Evolutionary conservation across 352 stramenopile genomes (phyloP).

Genomic region (Plasmopara viticola): DNA sequence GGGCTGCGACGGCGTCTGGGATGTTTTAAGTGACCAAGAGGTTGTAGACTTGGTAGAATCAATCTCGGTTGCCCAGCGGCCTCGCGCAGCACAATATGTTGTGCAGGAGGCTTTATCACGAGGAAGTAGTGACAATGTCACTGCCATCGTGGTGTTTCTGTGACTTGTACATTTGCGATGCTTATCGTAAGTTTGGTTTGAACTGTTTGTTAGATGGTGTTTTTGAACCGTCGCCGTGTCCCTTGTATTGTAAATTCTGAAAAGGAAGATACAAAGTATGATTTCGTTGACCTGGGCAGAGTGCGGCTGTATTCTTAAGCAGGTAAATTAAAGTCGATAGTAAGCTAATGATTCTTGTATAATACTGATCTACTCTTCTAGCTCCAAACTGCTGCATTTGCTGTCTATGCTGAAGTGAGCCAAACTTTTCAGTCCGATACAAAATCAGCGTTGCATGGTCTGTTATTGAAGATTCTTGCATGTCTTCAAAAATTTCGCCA

Average conservation of each 20-base stretch:
- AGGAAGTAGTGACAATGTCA: slow-evolving; percentile 73
- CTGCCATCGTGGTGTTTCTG: slow-evolving; percentile 69
- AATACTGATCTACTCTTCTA: slow-evolving; percentile 6
- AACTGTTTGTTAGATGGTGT: slow-evolving; percentile 9
- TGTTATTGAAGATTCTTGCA: slow-evolving; percentile 17
- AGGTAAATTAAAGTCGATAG: slow-evolving; percentile 7
- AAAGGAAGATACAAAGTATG: slow-evolving; percentile 4
- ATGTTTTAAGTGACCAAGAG: slow-evolving; percentile 71
- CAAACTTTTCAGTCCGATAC: slow-evolving; percentile 1
- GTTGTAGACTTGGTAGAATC: slow-evolving; percentile 51
- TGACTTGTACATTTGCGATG: slow-evolving; percentile 10
- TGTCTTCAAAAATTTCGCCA: slow-evolving; percentile 23
- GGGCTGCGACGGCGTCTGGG: slow-evolving; percentile 77
- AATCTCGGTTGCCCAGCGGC: slow-evolving; percentile 29
- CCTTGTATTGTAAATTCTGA: not conserved
- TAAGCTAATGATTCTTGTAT: not conserved
- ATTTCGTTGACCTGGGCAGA: slow-evolving; percentile 15
- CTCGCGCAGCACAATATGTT: slow-evolving; percentile 43
- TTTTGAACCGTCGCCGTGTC: slow-evolving; percentile 9
- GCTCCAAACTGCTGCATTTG: slow-evolving; percentile 23
- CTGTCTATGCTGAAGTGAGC: slow-evolving; percentile 7
- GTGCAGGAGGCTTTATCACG: slow-evolving; percentile 47
- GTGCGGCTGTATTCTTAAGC: slow-evolving; percentile 21
- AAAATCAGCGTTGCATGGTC: slow-evolving; percentile 3
- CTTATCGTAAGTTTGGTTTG: not conserved